Conservation (phyloP, 257 asterid species). For the Solanum piurae region DNA sequence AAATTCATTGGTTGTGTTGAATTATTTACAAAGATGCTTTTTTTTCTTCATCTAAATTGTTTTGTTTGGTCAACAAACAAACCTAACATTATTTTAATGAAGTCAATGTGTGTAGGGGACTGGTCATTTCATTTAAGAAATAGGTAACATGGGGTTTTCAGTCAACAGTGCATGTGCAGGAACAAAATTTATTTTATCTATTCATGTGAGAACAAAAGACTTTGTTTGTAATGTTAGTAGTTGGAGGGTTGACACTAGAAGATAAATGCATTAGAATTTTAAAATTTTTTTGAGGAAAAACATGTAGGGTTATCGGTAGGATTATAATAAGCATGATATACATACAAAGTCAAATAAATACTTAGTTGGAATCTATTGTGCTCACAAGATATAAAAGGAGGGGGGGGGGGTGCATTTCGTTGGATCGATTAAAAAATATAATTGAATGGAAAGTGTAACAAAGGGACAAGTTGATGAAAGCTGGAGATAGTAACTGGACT, state of each 20-base stretch:
- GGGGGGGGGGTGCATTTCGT: not conserved
- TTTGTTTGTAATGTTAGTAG: not conserved
- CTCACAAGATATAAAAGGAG: not conserved
- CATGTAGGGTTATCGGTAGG: not conserved
- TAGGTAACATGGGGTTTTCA: slow-evolving; percentile 41
- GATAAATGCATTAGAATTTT: not conserved
- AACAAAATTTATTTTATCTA: slow-evolving; percentile 13
- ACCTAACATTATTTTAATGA: slow-evolving; percentile 19
- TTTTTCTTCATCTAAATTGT: not conserved
- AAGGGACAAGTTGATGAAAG: not conserved
- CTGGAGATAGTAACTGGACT: not conserved
- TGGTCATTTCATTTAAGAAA: slow-evolving; percentile 31
- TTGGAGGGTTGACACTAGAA: not conserved
- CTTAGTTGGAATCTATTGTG: not conserved
- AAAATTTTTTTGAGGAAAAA: not conserved
- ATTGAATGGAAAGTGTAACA: not conserved
- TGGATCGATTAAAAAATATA: not conserved
- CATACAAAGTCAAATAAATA: not conserved
- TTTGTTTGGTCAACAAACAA: slow-evolving; percentile 38
- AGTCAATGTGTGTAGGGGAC: slow-evolving; percentile 36
- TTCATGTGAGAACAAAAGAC: slow-evolving; percentile 10
- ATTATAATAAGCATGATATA: not conserved
- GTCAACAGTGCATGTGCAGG: slow-evolving; percentile 70
- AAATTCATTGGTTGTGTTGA: not conserved
- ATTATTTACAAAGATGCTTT: not conserved